Evolutionary conservation across 192 early-diverging fungal species (phyloP).

Genomic region (Entomortierella parvispora): DNA sequence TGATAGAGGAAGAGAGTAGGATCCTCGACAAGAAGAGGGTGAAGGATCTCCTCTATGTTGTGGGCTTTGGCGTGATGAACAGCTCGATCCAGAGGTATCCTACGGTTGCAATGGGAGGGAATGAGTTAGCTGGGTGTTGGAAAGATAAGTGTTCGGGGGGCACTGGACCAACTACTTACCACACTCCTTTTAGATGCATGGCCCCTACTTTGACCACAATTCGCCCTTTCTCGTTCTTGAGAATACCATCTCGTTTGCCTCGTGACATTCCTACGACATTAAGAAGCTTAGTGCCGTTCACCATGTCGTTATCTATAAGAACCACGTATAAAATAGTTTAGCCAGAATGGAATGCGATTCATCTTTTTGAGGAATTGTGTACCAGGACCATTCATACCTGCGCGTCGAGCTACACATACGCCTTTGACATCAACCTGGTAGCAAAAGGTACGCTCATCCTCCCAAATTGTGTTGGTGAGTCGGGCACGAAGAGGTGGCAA

Average conservation of each 20-base stretch:
- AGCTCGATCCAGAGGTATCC: slow-evolving; percentile 64
- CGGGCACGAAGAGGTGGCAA: slow-evolving; percentile 57
- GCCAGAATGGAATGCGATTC: slow-evolving; percentile 3
- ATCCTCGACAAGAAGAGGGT: slow-evolving; percentile 81
- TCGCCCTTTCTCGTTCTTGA: slow-evolving; percentile 89
- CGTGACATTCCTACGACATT: slow-evolving; percentile 91
- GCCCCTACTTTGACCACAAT: slow-evolving; percentile 88
- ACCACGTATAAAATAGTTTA: slow-evolving; percentile 6
- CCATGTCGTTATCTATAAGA: slow-evolving; percentile 81
- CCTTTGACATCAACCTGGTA: slow-evolving; percentile 86
- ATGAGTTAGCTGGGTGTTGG: not conserved
- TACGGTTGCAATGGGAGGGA: not conserved
- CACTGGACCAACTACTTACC: slow-evolving; percentile 57
- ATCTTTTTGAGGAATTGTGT: not conserved
- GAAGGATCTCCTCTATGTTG: slow-evolving; percentile 76
- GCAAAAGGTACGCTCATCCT: slow-evolving; percentile 83
- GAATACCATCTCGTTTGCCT: slow-evolving; percentile 85
- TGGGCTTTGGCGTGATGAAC: slow-evolving; percentile 71
- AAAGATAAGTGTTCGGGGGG: not conserved
- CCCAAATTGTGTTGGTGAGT: slow-evolving; percentile 83
- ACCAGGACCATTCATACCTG: slow-evolving; percentile 50
- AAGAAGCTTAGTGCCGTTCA: slow-evolving; percentile 88
- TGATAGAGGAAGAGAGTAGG: slow-evolving; percentile 73
- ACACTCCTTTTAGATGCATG: slow-evolving; percentile 90
- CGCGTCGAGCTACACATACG: slow-evolving; percentile 80